Percentiles rank a stretch among this genome's conserved stretches.
phyloP scores from a whole-genome alignment of 2,329 filamentous ascomycete species.

The Cladorrhinum sp. region DNA sequence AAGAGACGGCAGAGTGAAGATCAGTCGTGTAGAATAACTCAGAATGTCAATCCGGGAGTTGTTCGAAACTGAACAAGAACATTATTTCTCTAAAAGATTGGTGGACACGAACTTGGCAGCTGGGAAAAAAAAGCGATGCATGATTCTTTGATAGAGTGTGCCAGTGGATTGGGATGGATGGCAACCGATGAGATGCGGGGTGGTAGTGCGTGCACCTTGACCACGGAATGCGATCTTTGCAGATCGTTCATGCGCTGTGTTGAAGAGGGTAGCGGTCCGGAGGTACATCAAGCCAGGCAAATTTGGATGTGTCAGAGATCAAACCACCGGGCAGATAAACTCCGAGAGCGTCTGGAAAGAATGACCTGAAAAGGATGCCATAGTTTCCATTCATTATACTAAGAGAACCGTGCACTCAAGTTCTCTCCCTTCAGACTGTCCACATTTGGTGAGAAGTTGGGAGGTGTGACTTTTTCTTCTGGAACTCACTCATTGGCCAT shows the following conservation, averaged over 20 bases:
- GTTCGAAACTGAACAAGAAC: slow-evolving; percentile 10
- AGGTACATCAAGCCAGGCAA: slow-evolving; percentile 2
- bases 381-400: not conserved
- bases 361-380: not conserved
- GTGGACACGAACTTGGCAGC: not conserved
- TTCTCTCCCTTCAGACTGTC: not conserved
- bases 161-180: not conserved
- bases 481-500: not conserved
- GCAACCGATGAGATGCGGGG: slow-evolving; percentile 2
- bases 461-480: not conserved
- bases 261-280: slow-evolving; percentile 2
- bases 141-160: not conserved
- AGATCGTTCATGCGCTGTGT: slow-evolving; percentile 18
- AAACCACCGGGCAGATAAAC: slow-evolving; percentile 3
- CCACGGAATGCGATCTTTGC: slow-evolving; percentile 8
- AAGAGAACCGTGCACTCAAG: not conserved
- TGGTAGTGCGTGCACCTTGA: not conserved
- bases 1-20: slow-evolving; percentile 21
- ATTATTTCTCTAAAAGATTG: not conserved
- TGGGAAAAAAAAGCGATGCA: not conserved
- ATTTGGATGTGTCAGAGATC: slow-evolving; percentile 11
- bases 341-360: slow-evolving; percentile 2
- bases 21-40: slow-evolving; percentile 22
- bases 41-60: slow-evolving; percentile 8
- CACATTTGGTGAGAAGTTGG: not conserved